phyloP scores from a whole-genome alignment of 169 alveolate genomes.

The Plasmodium adleri region DNA sequence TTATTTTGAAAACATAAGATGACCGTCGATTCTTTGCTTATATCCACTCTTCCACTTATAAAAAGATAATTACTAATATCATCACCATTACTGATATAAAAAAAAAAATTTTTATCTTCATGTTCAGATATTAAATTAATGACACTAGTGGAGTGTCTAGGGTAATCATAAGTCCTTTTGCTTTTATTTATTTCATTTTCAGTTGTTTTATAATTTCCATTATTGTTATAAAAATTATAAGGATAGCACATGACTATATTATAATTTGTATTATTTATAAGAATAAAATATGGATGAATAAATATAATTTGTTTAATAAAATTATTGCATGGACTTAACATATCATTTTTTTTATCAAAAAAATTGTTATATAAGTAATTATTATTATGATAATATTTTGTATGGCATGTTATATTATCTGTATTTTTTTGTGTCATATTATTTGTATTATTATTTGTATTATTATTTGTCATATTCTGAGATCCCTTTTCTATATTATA shows the following conservation, averaged over 20 bases:
- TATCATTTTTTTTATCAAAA: too few species aligned
- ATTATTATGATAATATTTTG: too few species aligned
- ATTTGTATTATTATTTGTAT: too few species aligned
- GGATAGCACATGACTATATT: slow-evolving; percentile 20
- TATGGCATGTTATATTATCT: too few species aligned
- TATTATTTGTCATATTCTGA: too few species aligned
- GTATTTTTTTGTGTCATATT: too few species aligned
- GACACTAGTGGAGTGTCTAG: slow-evolving; percentile 13
- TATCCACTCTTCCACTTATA: slow-evolving; percentile 32
- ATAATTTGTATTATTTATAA: slow-evolving; percentile 27
- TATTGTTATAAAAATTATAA: background rate
- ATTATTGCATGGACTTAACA: too few species aligned
- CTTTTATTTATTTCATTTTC: background rate
- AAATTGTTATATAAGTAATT: too few species aligned
- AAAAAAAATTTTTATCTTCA: slow-evolving; percentile 21
- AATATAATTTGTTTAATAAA: background rate
- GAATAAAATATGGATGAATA: slow-evolving; percentile 22
- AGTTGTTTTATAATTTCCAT: too few species aligned
- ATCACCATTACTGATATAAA: slow-evolving; percentile 12
- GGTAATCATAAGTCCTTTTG: background rate
- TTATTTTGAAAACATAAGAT: slow-evolving; percentile 14
- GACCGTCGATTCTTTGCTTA: slow-evolving; percentile 30
- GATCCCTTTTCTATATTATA: too few species aligned
- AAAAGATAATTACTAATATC: slow-evolving; percentile 3
- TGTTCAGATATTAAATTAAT: slow-evolving; percentile 9